These are phyloP conservation scores for Clausena lansium DNA, from an alignment of 345 rosid species.

Conservation along the genomic window DNA sequence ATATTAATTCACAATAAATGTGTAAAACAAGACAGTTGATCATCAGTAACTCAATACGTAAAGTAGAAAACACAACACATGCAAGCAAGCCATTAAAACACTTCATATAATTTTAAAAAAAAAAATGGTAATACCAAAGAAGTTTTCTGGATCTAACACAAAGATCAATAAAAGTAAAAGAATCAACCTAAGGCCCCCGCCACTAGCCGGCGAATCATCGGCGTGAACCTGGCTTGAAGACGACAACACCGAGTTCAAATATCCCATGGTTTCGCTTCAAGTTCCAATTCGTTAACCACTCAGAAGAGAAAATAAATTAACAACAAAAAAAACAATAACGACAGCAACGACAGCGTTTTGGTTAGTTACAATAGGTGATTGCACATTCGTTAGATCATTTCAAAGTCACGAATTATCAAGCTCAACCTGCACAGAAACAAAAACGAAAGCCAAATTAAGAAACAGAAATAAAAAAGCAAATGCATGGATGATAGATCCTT, in stretches of 20 bases:
- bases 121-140: neutral
- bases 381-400: conserved; percentile 19
- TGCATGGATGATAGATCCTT: conserved; percentile 5
- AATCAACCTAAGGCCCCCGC: conserved; percentile 87
- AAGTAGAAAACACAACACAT: neutral
- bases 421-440: conserved; percentile 27
- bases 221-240: conserved; percentile 72
- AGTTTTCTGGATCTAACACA: conserved; percentile 15
- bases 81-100: neutral
- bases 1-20: conserved; percentile 2
- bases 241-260: conserved; percentile 73
- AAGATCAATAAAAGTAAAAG: neutral
- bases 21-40: neutral
- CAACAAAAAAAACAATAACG: neutral
- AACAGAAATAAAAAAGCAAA: neutral
- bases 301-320: conserved; percentile 26
- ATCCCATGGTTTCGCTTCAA: conserved; percentile 50
- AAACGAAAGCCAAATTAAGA: neutral
- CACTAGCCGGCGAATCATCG: conserved; percentile 79
- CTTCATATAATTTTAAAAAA: neutral
- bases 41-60: neutral
- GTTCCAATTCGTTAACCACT: conserved; percentile 14
- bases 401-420: conserved; percentile 17
- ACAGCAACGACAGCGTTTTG: neutral
- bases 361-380: neutral